phyloP scores from a whole-genome alignment of 129 eudicot genomes.

The Flaveria ramosissima region DNA sequence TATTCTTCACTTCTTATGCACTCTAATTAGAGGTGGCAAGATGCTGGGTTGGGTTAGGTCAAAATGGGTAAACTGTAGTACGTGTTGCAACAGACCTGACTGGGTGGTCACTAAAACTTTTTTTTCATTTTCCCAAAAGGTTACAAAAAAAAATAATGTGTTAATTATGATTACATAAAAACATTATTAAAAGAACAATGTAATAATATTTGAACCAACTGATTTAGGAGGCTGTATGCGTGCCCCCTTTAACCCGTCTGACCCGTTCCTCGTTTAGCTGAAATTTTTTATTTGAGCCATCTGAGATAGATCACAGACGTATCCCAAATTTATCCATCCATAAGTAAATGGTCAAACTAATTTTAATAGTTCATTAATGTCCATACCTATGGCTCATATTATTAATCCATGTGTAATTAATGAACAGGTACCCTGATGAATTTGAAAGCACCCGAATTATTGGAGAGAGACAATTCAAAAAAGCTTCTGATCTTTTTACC shows the following conservation, averaged over 20 bases:
- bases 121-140: not conserved
- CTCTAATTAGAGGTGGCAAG: conserved; percentile 10
- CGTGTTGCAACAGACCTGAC: not conserved
- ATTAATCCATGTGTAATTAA: conserved; percentile 10
- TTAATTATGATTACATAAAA: not conserved
- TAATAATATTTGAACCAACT: not conserved
- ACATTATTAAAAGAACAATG: not conserved
- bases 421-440: conserved; percentile 83
- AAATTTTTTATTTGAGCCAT: not conserved
- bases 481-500: conserved; percentile 80
- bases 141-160: not conserved
- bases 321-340: not conserved
- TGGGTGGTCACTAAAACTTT: not conserved
- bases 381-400: conserved; percentile 13
- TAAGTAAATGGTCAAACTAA: conserved; percentile 6
- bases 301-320: not conserved
- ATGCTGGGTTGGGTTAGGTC: not conserved
- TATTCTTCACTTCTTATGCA: conserved; percentile 6
- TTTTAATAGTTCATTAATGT: not conserved
- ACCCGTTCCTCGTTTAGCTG: not conserved
- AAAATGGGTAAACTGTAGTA: not conserved
- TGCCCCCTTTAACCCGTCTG: not conserved
- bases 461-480: conserved; percentile 87
- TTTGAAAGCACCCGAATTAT: conserved; percentile 97
- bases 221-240: not conserved